Percentiles rank a stretch among this genome's conserved stretches.
phyloP scores from a whole-genome alignment of 495 filamentous ascomycete genomes.

The Penicillium riverlandense region DNA sequence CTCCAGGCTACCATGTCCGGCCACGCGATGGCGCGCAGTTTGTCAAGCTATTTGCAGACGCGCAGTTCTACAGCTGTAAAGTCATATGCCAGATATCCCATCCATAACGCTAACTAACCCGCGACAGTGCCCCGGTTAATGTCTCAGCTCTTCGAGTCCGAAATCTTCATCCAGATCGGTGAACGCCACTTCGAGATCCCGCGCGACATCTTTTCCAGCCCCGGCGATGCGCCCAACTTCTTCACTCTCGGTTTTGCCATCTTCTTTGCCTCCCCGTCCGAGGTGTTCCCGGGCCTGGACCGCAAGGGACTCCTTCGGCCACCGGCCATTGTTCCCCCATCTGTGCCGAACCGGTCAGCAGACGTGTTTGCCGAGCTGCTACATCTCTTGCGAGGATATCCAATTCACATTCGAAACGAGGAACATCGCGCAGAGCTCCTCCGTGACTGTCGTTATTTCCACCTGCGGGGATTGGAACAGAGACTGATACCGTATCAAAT shows the following conservation, averaged over 20 bases:
- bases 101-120: constrained; percentile 8
- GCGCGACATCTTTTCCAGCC: constrained; percentile 74
- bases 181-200: constrained; percentile 81
- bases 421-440: constrained; percentile 74
- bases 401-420: constrained; percentile 66
- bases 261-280: constrained; percentile 73
- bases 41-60: constrained; percentile 88
- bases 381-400: constrained; percentile 85
- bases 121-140: constrained; percentile 74
- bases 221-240: constrained; percentile 90
- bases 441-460: constrained; percentile 85
- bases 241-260: constrained; percentile 88
- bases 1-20: constrained; percentile 69
- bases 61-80: constrained; percentile 87
- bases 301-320: constrained; percentile 78
- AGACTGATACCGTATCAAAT: constrained; percentile 74
- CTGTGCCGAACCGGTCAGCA: constrained; percentile 70
- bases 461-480: constrained; percentile 87
- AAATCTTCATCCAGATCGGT: constrained; percentile 87
- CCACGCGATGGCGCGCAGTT: constrained; percentile 81
- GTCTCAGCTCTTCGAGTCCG: constrained; percentile 87
- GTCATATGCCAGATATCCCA: background rate
- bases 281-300: constrained; percentile 82
- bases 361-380: constrained; percentile 76
- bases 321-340: constrained; percentile 76